These are phyloP conservation scores for Albifimbria verrucaria DNA, from an alignment of 2,329 filamentous ascomycete species.

Conservation along the genomic window DNA sequence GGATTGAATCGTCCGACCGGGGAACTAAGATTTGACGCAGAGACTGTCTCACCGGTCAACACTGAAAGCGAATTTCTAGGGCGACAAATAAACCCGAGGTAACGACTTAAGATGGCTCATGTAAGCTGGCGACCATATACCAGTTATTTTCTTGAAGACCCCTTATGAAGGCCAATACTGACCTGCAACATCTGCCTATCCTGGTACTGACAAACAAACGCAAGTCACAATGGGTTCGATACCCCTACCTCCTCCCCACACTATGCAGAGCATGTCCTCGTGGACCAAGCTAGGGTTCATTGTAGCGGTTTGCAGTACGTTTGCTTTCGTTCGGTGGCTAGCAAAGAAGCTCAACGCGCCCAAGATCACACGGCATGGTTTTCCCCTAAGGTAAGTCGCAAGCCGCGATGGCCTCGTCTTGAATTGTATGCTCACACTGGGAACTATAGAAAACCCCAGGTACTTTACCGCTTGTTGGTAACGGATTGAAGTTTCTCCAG, in stretches of 20 bases:
- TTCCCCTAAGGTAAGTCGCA: slow-evolving; percentile 3
- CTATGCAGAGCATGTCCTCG: neutral
- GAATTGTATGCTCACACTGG: neutral
- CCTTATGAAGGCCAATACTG: too few species aligned
- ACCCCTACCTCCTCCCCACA: neutral
- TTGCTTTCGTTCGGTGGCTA: neutral
- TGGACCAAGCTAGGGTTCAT: neutral
- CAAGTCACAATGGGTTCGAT: neutral
- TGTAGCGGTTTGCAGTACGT: neutral
- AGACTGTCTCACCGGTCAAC: too few species aligned
- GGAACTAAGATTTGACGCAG: too few species aligned
- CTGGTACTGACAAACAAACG: neutral
- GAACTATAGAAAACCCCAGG: slow-evolving; percentile 37
- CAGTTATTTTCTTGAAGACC: too few species aligned
- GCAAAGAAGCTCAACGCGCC: neutral
- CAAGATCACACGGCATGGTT: slow-evolving; percentile 7
- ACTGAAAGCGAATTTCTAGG: too few species aligned
- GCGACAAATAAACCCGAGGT: too few species aligned
- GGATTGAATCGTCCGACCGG: too few species aligned
- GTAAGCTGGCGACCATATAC: too few species aligned
- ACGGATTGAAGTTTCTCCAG: slow-evolving; percentile 58
- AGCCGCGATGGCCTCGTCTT: too few species aligned
- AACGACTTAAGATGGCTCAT: too few species aligned
- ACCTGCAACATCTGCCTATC: neutral
- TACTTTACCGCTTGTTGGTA: slow-evolving; percentile 51